Evolutionary conservation across 2,329 filamentous ascomycete genomes (phyloP).

Genomic region (Hymenoscyphus albidus): DNA sequence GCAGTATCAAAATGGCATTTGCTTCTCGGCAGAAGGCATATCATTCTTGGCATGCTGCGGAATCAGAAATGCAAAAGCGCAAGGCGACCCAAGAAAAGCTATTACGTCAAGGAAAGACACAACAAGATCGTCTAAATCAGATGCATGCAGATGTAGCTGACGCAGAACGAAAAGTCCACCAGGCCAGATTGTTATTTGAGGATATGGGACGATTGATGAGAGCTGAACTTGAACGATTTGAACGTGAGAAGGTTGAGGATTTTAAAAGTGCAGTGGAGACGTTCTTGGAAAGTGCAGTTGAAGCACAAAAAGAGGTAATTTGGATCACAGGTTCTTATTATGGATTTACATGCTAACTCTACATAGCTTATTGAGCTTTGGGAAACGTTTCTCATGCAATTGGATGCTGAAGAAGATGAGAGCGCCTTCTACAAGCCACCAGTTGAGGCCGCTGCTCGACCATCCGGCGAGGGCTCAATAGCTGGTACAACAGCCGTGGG

Average conservation of each 20-base stretch:
- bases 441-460: slow-evolving; percentile 48
- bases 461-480: slow-evolving; percentile 46
- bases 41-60: slow-evolving; percentile 87
- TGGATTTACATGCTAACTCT: slow-evolving; percentile 33
- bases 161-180: slow-evolving; percentile 87
- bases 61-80: slow-evolving; percentile 86
- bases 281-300: slow-evolving; percentile 92
- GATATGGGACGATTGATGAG: slow-evolving; percentile 97
- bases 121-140: slow-evolving; percentile 92
- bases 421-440: slow-evolving; percentile 62
- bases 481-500: slow-evolving; percentile 26
- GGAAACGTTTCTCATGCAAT: slow-evolving; percentile 96
- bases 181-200: slow-evolving; percentile 85
- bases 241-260: slow-evolving; percentile 96
- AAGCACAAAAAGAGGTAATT: slow-evolving; percentile 71
- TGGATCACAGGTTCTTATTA: slow-evolving; percentile 35
- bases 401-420: slow-evolving; percentile 89
- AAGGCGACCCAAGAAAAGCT: slow-evolving; percentile 89
- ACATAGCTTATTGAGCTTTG: slow-evolving; percentile 73
- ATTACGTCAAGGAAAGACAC: slow-evolving; percentile 88
- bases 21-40: slow-evolving; percentile 91
- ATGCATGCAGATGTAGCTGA: slow-evolving; percentile 91
- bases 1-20: slow-evolving; percentile 91
- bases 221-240: slow-evolving; percentile 85
- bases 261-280: slow-evolving; percentile 98